These are phyloP conservation scores for Croton setiger DNA, from an alignment of 441 rosid genomes.

Conservation along the genomic window DNA sequence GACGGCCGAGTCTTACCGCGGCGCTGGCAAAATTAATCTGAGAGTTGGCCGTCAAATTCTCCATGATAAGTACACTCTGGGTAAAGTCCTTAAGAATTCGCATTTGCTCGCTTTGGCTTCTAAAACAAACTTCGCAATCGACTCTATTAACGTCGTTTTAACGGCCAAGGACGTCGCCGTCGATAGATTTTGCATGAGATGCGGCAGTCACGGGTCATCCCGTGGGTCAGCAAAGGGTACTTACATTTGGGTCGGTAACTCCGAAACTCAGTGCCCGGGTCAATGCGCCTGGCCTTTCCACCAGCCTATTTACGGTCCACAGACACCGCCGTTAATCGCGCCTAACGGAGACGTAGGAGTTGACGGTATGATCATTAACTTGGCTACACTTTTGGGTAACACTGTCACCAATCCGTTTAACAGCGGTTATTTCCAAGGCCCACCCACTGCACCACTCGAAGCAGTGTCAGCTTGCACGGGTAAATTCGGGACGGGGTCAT, in stretches of 20 bases:
- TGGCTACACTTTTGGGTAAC: conserved; percentile 72
- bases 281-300: conserved; percentile 96
- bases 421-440: conserved; percentile 81
- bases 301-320: conserved; percentile 90
- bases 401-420: conserved; percentile 85
- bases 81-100: conserved; percentile 45
- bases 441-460: conserved; percentile 74
- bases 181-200: conserved; percentile 75
- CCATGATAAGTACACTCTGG: conserved; percentile 51
- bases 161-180: conserved; percentile 74
- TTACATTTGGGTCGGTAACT: conserved; percentile 79
- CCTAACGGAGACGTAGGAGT: conserved; percentile 93
- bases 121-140: conserved; percentile 31
- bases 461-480: conserved; percentile 92
- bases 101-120: conserved; percentile 54
- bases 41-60: conserved; percentile 56
- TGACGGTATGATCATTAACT: conserved; percentile 83
- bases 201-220: conserved; percentile 67
- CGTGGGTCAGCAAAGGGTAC: conserved; percentile 38
- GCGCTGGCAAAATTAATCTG: conserved; percentile 52
- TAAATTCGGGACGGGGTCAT: conserved; percentile 76
- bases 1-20: conserved; percentile 66
- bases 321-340: conserved; percentile 64
- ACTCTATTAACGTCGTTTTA: conserved; percentile 58
- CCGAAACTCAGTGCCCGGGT: conserved; percentile 80